Evolutionary conservation across 495 filamentous ascomycete genomes (phyloP), one percentile per base, ranked within the genome.

Genomic region (Tuber magnatum): DNA sequence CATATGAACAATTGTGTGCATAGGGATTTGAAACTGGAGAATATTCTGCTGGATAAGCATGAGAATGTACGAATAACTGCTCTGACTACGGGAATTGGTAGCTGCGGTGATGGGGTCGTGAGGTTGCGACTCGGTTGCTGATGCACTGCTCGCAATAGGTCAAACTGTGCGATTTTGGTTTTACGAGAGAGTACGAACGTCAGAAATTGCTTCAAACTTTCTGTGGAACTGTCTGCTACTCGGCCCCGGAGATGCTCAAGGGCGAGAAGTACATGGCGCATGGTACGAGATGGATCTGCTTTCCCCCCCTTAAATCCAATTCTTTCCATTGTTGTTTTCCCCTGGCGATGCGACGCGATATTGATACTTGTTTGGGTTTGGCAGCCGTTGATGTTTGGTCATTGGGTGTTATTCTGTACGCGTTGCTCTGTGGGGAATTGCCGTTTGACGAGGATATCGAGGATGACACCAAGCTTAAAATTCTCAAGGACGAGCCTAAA

Each of bases 101-200:
- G 51, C 69, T 24, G 35, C 43, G 39, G 32, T 22, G 39, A 24
- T 71, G 69, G 16, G 35, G 16, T 40, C 16, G 39, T 24, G 32
- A 28, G 28, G 39, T 39, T 70, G 14, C 16, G 4, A 35, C 56
- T 65, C 28, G 28, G 28, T 72, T 69, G 61, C 72, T 79, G 51
- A 79, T 65, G 28, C 56, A 65, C 28, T 65, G 28, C 65, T 71
- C 44, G 35, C 40, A 51, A 70, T 44, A 83, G 81, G 95, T 99
- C 78, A 99, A 99, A 85, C 87, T 99, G n/a, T 95, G 94, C 83
- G 95, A 99, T 82, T 99, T 99, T 84, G 95, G 95, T 14, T 99
- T 99, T 82, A 99, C 95, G 18, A 87, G 95, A 75, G 95, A 99
- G 84, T 99, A 99, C 83, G 94, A 97, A 82, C 95, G 94, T 78